Percentiles rank a stretch among this genome's conserved stretches.
These are phyloP conservation scores for Coriolopsis trogii DNA, from an alignment of 1,284 basidiomycete genomes.

Conservation along the genomic window DNA sequence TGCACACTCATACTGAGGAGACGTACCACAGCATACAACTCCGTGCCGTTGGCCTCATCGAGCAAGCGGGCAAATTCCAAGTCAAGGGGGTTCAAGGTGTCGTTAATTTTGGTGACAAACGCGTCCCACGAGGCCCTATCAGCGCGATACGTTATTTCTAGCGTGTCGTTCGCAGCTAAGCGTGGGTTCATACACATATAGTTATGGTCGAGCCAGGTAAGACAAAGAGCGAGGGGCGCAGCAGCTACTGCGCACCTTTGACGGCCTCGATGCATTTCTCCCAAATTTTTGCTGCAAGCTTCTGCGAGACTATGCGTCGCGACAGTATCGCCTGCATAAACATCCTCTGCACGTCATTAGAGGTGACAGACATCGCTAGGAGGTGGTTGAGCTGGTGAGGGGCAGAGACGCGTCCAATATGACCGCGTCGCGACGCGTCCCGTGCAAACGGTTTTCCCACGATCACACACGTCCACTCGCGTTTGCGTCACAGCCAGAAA, in stretches of 20 bases:
- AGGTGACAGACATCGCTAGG: slow-evolving; percentile 41
- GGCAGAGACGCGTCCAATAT: slow-evolving; percentile 12
- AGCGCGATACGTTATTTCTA: slow-evolving; percentile 48
- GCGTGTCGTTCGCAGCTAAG: slow-evolving; percentile 52
- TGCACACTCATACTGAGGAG: neutral
- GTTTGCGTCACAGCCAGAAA: neutral
- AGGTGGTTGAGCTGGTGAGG: slow-evolving; percentile 16
- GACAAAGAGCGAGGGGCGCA: neutral
- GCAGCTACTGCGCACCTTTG: slow-evolving; percentile 43
- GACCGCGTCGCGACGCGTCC: slow-evolving; percentile 31
- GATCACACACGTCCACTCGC: neutral
- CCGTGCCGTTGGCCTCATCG: slow-evolving; percentile 66
- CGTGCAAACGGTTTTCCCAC: slow-evolving; percentile 17
- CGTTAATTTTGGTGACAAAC: slow-evolving; percentile 64
- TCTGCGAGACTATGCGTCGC: slow-evolving; percentile 62
- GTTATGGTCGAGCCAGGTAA: neutral
- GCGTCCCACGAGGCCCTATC: slow-evolving; percentile 55
- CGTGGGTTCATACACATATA: neutral
- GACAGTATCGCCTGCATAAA: slow-evolving; percentile 80
- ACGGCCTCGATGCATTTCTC: slow-evolving; percentile 65
- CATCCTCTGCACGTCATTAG: slow-evolving; percentile 67
- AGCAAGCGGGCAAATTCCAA: slow-evolving; percentile 66
- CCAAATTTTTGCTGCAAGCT: slow-evolving; percentile 68
- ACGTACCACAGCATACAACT: slow-evolving; percentile 68
- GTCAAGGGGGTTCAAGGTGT: slow-evolving; percentile 64